phyloP scores from a whole-genome alignment of 495 filamentous ascomycete genomes.

The Pyrenopolyporus hunteri region DNA sequence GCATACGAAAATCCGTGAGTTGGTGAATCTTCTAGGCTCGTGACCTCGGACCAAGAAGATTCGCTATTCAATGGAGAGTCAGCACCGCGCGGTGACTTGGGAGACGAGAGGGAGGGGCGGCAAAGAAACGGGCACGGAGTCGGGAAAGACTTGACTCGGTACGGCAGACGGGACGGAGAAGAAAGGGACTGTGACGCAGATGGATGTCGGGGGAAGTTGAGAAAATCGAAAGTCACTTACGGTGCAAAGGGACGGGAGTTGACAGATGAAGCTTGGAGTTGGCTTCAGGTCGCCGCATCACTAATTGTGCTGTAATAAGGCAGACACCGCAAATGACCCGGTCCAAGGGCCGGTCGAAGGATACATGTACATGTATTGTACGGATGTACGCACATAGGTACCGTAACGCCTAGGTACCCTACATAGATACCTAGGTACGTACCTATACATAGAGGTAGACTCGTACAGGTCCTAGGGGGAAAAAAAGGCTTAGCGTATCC shows the following conservation, averaged over 20 bases:
- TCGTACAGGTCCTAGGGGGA: no score
- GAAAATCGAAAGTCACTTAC: background rate
- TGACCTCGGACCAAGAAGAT: conserved; percentile 3
- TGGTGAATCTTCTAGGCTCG: conserved; percentile 18
- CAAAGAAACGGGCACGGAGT: no score
- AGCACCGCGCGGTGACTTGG: background rate
- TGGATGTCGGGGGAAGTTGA: background rate
- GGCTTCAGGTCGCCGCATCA: conserved; percentile 9
- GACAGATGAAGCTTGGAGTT: background rate
- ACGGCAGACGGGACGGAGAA: no score
- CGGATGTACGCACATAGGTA: background rate
- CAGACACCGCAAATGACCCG: conserved; percentile 1
- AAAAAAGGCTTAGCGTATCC: no score
- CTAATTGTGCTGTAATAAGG: conserved; percentile 6
- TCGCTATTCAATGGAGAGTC: background rate
- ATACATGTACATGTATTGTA: no score
- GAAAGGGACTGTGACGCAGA: background rate
- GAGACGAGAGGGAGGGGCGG: background rate
- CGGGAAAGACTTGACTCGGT: no score
- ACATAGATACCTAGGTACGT: background rate
- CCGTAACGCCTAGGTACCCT: no score
- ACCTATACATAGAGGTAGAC: no score
- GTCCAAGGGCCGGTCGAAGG: no score
- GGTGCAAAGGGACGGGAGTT: background rate
- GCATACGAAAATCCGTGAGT: conserved; percentile 17